Evolutionary conservation across 495 filamentous ascomycete species (phyloP).

Genomic region (Lasiosphaeria miniovina): DNA sequence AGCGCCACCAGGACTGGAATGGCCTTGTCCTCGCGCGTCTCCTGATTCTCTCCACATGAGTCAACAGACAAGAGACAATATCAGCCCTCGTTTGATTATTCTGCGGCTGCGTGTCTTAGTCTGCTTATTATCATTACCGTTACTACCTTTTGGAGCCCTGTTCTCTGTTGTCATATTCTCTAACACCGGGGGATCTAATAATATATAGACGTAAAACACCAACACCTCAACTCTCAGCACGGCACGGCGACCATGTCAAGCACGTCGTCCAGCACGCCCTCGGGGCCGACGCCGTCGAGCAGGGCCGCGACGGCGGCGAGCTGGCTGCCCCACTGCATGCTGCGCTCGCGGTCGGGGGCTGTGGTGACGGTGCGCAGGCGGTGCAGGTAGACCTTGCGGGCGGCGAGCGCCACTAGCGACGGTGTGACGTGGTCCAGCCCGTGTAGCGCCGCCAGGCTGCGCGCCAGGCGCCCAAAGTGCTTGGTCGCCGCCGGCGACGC

Average conservation of each 20-base stretch:
- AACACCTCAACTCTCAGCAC: constrained; percentile 37
- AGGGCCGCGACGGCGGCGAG: constrained; percentile 60
- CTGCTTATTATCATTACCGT: background rate
- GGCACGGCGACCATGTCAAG: constrained; percentile 67
- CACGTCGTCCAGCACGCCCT: constrained; percentile 83
- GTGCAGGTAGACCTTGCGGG: constrained; percentile 86
- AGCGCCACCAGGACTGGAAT: too few relatives aligned
- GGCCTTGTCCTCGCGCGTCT: too few relatives aligned
- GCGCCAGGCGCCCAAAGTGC: constrained; percentile 66
- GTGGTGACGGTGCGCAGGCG: constrained; percentile 61
- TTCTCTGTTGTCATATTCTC: too few relatives aligned
- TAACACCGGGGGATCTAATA: too few relatives aligned
- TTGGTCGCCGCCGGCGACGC: constrained; percentile 72
- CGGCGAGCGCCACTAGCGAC: constrained; percentile 75
- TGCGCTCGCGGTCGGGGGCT: constrained; percentile 69
- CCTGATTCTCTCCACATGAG: too few relatives aligned
- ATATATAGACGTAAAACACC: background rate
- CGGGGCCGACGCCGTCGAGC: constrained; percentile 65
- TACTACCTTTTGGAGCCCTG: background rate
- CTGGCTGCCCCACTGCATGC: constrained; percentile 91
- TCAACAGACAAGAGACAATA: too few relatives aligned
- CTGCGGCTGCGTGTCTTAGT: background rate
- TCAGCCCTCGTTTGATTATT: too few relatives aligned
- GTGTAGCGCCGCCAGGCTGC: constrained; percentile 79
- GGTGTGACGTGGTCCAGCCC: constrained; percentile 79